phyloP scores from a whole-genome alignment of 192 early-diverging fungal species.

The Coemansia furcata region DNA sequence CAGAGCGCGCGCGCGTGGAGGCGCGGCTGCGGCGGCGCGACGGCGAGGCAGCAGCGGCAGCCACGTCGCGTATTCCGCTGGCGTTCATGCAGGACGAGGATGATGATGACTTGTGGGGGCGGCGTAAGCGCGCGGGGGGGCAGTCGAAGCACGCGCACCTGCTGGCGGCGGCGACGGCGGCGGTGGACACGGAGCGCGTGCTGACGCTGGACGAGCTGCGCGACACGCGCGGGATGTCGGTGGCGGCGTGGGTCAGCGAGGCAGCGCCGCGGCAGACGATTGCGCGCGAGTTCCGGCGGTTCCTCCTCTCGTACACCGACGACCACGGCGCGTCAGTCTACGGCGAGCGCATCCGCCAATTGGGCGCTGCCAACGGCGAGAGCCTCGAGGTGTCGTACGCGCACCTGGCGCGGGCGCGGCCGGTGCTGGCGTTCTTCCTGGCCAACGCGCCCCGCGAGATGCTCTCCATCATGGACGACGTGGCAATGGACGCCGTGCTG shows the following conservation, averaged over 20 bases:
- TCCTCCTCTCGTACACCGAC: slow-evolving; percentile 83
- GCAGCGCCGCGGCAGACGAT: slow-evolving; percentile 82
- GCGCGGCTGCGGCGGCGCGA: slow-evolving; percentile 79
- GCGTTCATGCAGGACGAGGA: slow-evolving; percentile 85
- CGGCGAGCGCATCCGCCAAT: slow-evolving; percentile 82
- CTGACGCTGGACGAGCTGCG: slow-evolving; percentile 75
- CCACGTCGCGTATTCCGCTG: slow-evolving; percentile 64
- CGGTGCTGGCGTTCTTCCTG: slow-evolving; percentile 85
- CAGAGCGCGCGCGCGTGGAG: slow-evolving; percentile 71
- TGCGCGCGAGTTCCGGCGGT: slow-evolving; percentile 82
- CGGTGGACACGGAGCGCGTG: slow-evolving; percentile 64
- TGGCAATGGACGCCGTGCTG: slow-evolving; percentile 87
- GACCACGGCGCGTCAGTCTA: slow-evolving; percentile 88
- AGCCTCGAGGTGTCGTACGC: slow-evolving; percentile 84
- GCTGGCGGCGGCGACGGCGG: slow-evolving; percentile 55
- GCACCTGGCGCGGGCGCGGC: slow-evolving; percentile 75
- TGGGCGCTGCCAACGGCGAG: slow-evolving; percentile 86
- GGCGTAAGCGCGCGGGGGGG: slow-evolving; percentile 15
- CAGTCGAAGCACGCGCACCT: slow-evolving; percentile 48
- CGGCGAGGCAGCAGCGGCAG: slow-evolving; percentile 61
- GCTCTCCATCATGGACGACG: slow-evolving; percentile 88
- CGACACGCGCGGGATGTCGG: slow-evolving; percentile 77
- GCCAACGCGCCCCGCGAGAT: slow-evolving; percentile 86
- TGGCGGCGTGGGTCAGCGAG: slow-evolving; percentile 84
- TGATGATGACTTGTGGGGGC: slow-evolving; percentile 55